A percentile compares a stretch with the other conserved stretches of the same genome.
Evolutionary conservation across 2,329 filamentous ascomycete species (phyloP).

Genomic region (Stemphylium beticola): DNA sequence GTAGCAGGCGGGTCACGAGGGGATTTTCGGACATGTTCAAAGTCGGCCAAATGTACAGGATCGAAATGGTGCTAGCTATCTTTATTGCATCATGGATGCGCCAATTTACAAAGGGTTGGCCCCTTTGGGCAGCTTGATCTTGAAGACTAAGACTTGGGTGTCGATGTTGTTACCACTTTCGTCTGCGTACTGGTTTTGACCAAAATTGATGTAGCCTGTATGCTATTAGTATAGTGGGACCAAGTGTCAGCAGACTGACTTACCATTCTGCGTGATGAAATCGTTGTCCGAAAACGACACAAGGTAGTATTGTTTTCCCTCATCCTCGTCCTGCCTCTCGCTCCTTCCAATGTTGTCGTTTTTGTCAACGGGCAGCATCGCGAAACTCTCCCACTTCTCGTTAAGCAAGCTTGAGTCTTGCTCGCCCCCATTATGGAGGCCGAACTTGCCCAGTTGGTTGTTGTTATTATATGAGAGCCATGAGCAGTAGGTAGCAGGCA

Average conservation of each 20-base stretch:
- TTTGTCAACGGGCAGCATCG: slow-evolving; percentile 63
- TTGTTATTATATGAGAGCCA: slow-evolving; percentile 75
- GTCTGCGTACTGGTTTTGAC: slow-evolving; percentile 63
- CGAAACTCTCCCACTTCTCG: slow-evolving; percentile 78
- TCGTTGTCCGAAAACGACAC: slow-evolving; percentile 75
- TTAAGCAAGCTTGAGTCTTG: slow-evolving; percentile 67
- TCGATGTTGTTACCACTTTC: slow-evolving; percentile 63
- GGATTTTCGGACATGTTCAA: too few species aligned
- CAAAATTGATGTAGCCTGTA: slow-evolving; percentile 63
- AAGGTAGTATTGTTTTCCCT: slow-evolving; percentile 70
- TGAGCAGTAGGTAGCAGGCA: slow-evolving; percentile 66
- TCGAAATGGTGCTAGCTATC: too few species aligned
- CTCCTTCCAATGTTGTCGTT: slow-evolving; percentile 35
- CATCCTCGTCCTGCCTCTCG: slow-evolving; percentile 44
- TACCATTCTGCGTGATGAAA: slow-evolving; percentile 74
- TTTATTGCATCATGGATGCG: too few species aligned
- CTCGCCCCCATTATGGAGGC: slow-evolving; percentile 70
- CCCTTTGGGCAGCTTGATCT: slow-evolving; percentile 55
- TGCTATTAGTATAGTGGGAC: slow-evolving; percentile 1
- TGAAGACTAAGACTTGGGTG: slow-evolving; percentile 69
- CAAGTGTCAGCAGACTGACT: slow-evolving; percentile 11
- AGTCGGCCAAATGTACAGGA: too few species aligned
- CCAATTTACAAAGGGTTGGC: neutral
- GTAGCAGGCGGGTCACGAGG: too few species aligned
- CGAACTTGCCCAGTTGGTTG: slow-evolving; percentile 67